Percentiles rank a stretch among this genome's conserved stretches.
Conservation (phyloP, 768 basidiomycete species). For the Podaxis mareebaensis region DNA sequence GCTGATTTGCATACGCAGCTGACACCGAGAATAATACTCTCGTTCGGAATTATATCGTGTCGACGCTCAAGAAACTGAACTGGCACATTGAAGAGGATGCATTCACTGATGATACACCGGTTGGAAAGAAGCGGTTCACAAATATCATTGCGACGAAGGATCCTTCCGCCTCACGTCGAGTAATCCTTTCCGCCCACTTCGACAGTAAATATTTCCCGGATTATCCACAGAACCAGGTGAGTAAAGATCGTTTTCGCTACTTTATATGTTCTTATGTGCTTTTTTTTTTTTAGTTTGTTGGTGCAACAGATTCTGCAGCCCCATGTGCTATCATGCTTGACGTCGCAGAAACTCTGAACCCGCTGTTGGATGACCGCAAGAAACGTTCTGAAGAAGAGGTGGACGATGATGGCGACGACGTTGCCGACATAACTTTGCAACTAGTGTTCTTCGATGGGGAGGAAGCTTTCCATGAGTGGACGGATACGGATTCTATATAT, state of each 20-base stretch:
- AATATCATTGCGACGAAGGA: slow-evolving; percentile 97
- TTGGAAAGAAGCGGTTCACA: slow-evolving; percentile 75
- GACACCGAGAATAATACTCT: slow-evolving; percentile 77
- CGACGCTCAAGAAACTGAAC: slow-evolving; percentile 64
- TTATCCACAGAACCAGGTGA: slow-evolving; percentile 75
- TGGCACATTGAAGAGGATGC: slow-evolving; percentile 90
- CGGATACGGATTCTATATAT: slow-evolving; percentile 86
- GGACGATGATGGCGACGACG: slow-evolving; percentile 53
- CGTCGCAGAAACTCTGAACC: slow-evolving; percentile 81
- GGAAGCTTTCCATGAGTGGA: slow-evolving; percentile 93
- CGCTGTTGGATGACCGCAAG: slow-evolving; percentile 62
- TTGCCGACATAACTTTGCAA: slow-evolving; percentile 84
- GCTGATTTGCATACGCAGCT: slow-evolving; percentile 37
- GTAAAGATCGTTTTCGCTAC: slow-evolving; percentile 19
- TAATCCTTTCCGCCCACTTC: slow-evolving; percentile 90
- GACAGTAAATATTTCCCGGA: slow-evolving; percentile 86
- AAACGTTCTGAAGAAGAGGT: slow-evolving; percentile 53
- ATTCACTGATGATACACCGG: slow-evolving; percentile 80
- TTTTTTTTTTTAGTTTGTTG: slow-evolving; percentile 72
- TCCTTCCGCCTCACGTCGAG: slow-evolving; percentile 74
- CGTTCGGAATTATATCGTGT: slow-evolving; percentile 81
- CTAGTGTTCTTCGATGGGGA: slow-evolving; percentile 97
- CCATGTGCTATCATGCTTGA: slow-evolving; percentile 95
- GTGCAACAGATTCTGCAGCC: slow-evolving; percentile 96
- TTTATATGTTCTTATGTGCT: slow-evolving; percentile 8